These are phyloP conservation scores for Sparassis latifolia DNA, from an alignment of 1,284 basidiomycete genomes.

Conservation along the genomic window DNA sequence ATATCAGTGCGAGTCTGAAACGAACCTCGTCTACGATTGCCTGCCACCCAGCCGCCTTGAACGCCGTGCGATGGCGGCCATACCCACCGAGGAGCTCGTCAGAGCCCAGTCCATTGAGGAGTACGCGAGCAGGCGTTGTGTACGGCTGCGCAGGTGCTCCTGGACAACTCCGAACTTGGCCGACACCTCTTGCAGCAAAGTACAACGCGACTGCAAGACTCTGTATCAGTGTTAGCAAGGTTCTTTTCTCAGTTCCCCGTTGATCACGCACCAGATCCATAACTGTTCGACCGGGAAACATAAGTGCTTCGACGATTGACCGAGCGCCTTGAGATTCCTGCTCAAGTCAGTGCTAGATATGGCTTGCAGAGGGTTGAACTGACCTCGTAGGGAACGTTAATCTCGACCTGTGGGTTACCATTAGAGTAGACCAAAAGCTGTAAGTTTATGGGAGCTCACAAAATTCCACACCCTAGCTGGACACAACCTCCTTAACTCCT, in stretches of 20 bases:
- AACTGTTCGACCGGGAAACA: conserved; percentile 79
- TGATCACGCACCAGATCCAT: conserved; percentile 78
- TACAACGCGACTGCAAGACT: conserved; percentile 89
- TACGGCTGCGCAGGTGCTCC: conserved; percentile 45
- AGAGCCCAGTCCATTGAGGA: conserved; percentile 90
- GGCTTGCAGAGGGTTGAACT: conserved; percentile 16
- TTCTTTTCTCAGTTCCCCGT: neutral
- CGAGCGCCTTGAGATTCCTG: conserved; percentile 64
- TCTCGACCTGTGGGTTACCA: conserved; percentile 50
- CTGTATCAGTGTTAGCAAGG: conserved; percentile 32
- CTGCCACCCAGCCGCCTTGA: conserved; percentile 57
- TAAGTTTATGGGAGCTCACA: conserved; percentile 30
- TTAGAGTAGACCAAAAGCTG: conserved; percentile 3
- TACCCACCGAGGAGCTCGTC: conserved; percentile 97
- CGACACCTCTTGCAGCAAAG: conserved; percentile 83
- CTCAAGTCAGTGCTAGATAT: conserved; percentile 5
- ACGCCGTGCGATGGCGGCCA: conserved; percentile 81
- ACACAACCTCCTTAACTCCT: conserved; percentile 69
- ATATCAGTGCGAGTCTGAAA: neutral
- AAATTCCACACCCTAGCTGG: conserved; percentile 86
- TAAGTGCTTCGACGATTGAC: conserved; percentile 58
- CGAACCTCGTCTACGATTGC: conserved; percentile 76
- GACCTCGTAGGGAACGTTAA: conserved; percentile 81
- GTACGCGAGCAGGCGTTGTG: conserved; percentile 70
- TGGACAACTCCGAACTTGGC: conserved; percentile 38